Base-by-base conservation (phyloP, 2,329 filamentous ascomycete genomes). In the Pestalotiopsis sp. region DNA sequence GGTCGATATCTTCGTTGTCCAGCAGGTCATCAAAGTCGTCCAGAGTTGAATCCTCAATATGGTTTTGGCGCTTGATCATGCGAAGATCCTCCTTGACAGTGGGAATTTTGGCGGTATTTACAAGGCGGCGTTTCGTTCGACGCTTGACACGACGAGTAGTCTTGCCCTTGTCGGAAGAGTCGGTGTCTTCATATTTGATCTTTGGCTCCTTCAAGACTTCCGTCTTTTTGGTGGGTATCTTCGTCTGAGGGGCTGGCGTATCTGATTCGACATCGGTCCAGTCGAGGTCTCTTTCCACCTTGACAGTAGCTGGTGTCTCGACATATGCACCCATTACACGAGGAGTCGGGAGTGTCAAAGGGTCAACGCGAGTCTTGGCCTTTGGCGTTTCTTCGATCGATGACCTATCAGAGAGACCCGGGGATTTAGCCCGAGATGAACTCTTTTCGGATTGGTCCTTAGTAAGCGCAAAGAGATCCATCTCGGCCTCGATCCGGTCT, bases 11-110 rank as follows among this genome's bases (percentile, higher is more conserved):
- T 64, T 78, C 78, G n/a, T 79, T 80, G 38, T 77, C 75, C 31
- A 88, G 74, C 52, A 89, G 78, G 36, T 86, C 84, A 68, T 86
- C 86, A 38, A 89, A 79, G 70, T 89, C 86, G 62, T 90, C 87
- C n/a, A 89, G 76, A 0, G 87, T 89, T 1, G 86, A 88, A 72
- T 90, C 88, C 20, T 90, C 87, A 31, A 89, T 84, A 66, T 88
- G 82, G 72, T 88, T 83, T 59, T 78, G 79, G 17, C 82, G 82
- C 70, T 87, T 82, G 60, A 90, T 85, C 64, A 86, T 83, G 36
- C 83, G 78, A 36, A 90, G 77, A 71, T 90, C 88, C 68, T 88
- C 87, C 67, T 82, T 85, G 66, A 87, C 87, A 2, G 84, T 87
- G 1, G 86, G 83, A 3, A 82, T 86, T 68, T 82, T 85, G 66